Percentiles rank a stretch among this genome's conserved stretches.
Conservation (phyloP, 2,329 filamentous ascomycete genomes). For the Aspergillus udagawae region DNA sequence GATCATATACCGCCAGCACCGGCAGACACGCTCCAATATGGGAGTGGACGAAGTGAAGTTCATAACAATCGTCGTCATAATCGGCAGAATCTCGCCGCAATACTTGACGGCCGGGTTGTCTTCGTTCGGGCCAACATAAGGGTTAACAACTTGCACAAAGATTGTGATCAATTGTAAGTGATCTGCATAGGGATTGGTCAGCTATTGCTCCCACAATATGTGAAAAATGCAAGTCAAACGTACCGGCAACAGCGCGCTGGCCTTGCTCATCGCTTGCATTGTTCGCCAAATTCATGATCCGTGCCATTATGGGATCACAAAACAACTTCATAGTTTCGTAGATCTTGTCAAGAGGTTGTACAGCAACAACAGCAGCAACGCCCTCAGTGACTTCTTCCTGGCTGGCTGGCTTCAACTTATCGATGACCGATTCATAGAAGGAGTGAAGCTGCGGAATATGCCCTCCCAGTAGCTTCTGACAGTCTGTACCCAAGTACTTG, state of each 20-base stretch:
- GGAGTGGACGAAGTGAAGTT: conserved; percentile 82
- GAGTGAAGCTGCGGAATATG: conserved; percentile 83
- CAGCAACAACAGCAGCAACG: conserved; percentile 85
- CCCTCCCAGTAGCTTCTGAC: conserved; percentile 75
- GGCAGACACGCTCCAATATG: conserved; percentile 88
- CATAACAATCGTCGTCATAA: conserved; percentile 79
- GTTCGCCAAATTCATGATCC: conserved; percentile 83
- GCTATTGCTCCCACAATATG: background rate
- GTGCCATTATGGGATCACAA: conserved; percentile 82
- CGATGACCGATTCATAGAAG: conserved; percentile 87
- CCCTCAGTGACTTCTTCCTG: conserved; percentile 97
- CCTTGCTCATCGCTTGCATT: conserved; percentile 75
- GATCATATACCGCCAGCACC: conserved; percentile 95
- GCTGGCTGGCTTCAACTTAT: conserved; percentile 77
- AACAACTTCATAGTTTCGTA: conserved; percentile 87
- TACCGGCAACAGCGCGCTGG: conserved; percentile 81
- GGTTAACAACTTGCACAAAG: conserved; percentile 75
- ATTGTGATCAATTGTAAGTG: conserved; percentile 88
- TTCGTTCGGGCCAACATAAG: conserved; percentile 66
- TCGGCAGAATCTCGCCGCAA: conserved; percentile 88
- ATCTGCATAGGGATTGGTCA: conserved; percentile 49
- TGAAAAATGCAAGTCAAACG: conserved; percentile 3
- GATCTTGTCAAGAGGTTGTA: conserved; percentile 73
- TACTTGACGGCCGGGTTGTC: conserved; percentile 93
- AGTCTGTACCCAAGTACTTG: conserved; percentile 96